phyloP scores from a whole-genome alignment of 75 land plant genomes.

The Isoetes taiwanensis region DNA sequence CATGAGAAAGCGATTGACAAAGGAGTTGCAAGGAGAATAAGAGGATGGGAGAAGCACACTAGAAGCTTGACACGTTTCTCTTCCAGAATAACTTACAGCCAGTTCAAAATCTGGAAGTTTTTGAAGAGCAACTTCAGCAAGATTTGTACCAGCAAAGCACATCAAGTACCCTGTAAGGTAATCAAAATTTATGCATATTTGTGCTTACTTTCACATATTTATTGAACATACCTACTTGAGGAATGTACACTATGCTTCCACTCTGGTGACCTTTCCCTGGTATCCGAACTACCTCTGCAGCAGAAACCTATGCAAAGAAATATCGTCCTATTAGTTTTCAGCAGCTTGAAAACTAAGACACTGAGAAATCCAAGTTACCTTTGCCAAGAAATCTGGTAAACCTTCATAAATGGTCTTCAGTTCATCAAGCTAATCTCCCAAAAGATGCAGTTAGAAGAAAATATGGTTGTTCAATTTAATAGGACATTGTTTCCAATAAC shows the following conservation, averaged over 20 bases:
- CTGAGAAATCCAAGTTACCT: constrained; percentile 32
- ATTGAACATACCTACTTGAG: constrained; percentile 65
- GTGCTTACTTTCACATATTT: background rate
- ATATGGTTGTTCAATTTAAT: background rate
- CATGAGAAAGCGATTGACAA: too few relatives aligned
- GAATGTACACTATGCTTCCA: constrained; percentile 59
- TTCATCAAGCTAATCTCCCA: constrained; percentile 73
- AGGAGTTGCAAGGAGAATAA: background rate
- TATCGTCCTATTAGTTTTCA: background rate
- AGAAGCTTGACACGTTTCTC: too few relatives aligned
- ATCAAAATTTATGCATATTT: background rate
- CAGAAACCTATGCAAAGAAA: too few relatives aligned
- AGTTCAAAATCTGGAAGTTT: constrained; percentile 57
- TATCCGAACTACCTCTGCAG: too few relatives aligned
- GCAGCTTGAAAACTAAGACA: background rate
- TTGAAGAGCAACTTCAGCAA: constrained; percentile 31
- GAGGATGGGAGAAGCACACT: background rate
- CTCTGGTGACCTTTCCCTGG: too few relatives aligned
- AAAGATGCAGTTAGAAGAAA: too few relatives aligned
- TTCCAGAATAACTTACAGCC: constrained; percentile 52
- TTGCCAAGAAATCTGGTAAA: constrained; percentile 70
- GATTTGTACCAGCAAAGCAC: constrained; percentile 44
- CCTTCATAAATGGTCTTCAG: constrained; percentile 73
- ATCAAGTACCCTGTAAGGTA: constrained; percentile 57
- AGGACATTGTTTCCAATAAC: background rate